Conservation (phyloP, 2,329 filamentous ascomycete species). For the Phaeosphaeria sp. region DNA sequence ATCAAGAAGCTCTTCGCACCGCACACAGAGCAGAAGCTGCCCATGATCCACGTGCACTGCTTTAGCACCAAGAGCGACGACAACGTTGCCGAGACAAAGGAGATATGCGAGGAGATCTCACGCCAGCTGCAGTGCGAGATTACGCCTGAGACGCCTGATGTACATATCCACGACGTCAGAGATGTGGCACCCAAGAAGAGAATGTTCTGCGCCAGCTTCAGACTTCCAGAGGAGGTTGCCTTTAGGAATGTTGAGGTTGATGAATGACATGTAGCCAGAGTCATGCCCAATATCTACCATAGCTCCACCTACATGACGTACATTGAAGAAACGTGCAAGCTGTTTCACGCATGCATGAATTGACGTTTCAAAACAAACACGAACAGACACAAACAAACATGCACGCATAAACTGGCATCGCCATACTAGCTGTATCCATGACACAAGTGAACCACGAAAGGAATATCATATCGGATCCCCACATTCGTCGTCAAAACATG, state of each 20-base stretch:
- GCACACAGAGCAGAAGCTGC: constrained; percentile 65
- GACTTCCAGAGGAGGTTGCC: constrained; percentile 81
- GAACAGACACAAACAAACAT: background rate
- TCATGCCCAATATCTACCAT: background rate
- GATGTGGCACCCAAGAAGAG: constrained; percentile 92
- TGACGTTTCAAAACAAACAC: background rate
- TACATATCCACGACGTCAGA: constrained; percentile 70
- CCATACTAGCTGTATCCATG: background rate
- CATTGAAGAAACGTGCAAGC: background rate
- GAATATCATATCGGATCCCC: background rate
- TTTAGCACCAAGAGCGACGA: constrained; percentile 85
- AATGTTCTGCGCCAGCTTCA: constrained; percentile 96
- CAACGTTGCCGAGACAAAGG: constrained; percentile 63
- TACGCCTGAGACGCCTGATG: constrained; percentile 62
- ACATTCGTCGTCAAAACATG: background rate
- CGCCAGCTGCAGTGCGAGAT: constrained; percentile 66
- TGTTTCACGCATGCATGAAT: background rate
- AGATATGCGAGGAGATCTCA: constrained; percentile 72
- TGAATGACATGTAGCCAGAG: background rate
- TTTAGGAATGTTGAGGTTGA: constrained; percentile 62
- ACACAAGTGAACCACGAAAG: background rate
- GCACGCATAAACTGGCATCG: background rate
- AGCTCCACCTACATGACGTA: background rate
- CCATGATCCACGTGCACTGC: constrained; percentile 92
- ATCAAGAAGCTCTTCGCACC: constrained; percentile 41